A percentile compares a stretch with the other conserved stretches of the same genome.
Evolutionary conservation across 192 early-diverging fungal species (phyloP).

Genomic region (Physocladia obscura): DNA sequence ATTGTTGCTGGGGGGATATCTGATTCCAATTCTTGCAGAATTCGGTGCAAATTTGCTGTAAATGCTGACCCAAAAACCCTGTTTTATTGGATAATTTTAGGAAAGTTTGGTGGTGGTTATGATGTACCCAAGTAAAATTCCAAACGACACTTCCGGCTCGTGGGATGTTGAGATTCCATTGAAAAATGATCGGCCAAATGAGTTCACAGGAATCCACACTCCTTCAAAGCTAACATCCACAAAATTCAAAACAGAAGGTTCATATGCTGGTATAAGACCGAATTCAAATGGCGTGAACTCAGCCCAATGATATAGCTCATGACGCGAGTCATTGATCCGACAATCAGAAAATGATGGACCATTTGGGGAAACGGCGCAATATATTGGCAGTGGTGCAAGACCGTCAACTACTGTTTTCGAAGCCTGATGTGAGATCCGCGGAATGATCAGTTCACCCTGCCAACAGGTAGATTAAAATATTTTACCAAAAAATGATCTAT

Average conservation of each 20-base stretch:
- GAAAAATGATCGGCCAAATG: constrained; percentile 31
- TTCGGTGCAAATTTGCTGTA: constrained; percentile 36
- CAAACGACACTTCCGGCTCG: constrained; percentile 31
- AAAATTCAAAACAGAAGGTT: neutral
- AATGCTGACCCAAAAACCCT: constrained; percentile 47
- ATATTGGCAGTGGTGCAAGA: constrained; percentile 15
- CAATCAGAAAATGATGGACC: neutral
- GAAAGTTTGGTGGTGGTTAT: neutral
- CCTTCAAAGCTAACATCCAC: neutral
- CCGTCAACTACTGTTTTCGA: neutral
- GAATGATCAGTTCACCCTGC: neutral
- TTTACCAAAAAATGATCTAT: no score
- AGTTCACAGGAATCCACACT: constrained; percentile 35
- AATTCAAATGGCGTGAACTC: constrained; percentile 45
- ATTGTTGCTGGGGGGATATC: constrained; percentile 15
- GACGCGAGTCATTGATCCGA: neutral
- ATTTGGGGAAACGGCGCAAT: constrained; percentile 20
- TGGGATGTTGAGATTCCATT: neutral
- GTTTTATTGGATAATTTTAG: neutral
- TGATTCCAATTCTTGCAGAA: constrained; percentile 33
- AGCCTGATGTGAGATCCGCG: constrained; percentile 9
- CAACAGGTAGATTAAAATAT: no score
- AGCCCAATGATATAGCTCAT: constrained; percentile 36
- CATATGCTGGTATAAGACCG: constrained; percentile 10
- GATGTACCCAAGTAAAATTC: constrained; percentile 27